Percentiles rank a stretch among this genome's conserved stretches.
These are phyloP conservation scores for Monosporascus sp. DNA, from an alignment of 2,329 filamentous ascomycete genomes.

Conservation along the genomic window DNA sequence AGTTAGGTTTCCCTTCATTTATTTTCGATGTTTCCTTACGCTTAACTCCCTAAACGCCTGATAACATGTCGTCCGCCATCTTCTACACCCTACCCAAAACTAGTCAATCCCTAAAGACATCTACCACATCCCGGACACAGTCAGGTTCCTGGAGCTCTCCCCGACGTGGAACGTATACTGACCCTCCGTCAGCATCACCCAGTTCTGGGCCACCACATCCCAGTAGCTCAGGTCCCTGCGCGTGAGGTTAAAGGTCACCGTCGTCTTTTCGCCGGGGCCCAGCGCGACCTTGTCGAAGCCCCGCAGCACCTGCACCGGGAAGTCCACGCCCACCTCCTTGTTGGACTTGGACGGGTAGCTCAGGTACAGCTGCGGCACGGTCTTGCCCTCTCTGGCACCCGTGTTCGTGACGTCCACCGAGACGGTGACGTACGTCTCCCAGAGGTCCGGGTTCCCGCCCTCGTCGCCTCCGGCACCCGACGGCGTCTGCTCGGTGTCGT, in stretches of 20 bases:
- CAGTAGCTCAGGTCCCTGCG: constrained; percentile 69
- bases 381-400: constrained; percentile 36
- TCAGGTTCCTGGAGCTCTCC: constrained; percentile 24
- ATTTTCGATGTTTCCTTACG: too few species aligned
- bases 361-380: constrained; percentile 43
- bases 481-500: constrained; percentile 38
- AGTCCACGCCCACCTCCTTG: constrained; percentile 41
- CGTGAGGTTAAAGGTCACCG: constrained; percentile 53
- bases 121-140: constrained; percentile 17
- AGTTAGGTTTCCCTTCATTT: too few species aligned
- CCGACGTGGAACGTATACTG: constrained; percentile 35
- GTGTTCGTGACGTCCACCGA: constrained; percentile 49
- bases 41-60: too few species aligned
- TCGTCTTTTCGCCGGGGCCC: constrained; percentile 44
- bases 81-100: too few species aligned
- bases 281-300: constrained; percentile 67
- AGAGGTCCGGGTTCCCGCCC: constrained; percentile 63
- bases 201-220: constrained; percentile 63
- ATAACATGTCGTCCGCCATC: too few species aligned
- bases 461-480: constrained; percentile 66
- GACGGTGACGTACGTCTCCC: constrained; percentile 47
- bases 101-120: background rate
- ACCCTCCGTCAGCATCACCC: constrained; percentile 52
- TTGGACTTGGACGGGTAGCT: constrained; percentile 29
- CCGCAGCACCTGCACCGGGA: constrained; percentile 61